Base-by-base conservation (phyloP, 768 basidiomycete species). In the Tulasnella calospora region DNA sequence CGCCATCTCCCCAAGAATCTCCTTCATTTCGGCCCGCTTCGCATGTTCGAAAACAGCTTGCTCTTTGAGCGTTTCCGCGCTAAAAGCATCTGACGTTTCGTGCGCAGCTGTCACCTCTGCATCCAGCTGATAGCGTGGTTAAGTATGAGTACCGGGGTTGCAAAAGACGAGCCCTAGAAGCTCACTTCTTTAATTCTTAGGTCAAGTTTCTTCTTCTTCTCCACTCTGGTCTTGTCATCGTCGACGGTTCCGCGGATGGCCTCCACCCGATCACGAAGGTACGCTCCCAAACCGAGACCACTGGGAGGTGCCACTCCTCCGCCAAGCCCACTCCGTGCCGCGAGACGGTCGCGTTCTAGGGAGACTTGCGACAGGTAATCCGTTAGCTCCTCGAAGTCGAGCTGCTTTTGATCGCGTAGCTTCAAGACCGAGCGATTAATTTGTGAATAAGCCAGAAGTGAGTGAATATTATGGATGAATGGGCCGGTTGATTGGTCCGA, bases 1-100 rank as follows among this genome's bases (percentile, higher is more conserved):
- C 35, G 95, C 95, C 80, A 98, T 89, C 79, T 92, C 91, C 27
- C 89, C 90, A 15, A 99, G 83, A 89, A 98, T 91, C 82, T 96
- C 95, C 85, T 97, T 98, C 97, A 99, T 98, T 86, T 99, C 98
- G 72, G 91, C 89, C 82, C 95, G 92, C 84, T 99, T 99, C 17
- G 92, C 90, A 79, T 90, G 88, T 83, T 98, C 94, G 86, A 99
- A 99, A 79, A 94, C 87, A 33, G 90, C 86, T 85, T 99, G 95
- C 84, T 99, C 98, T 71, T 92, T 89, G 35, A 99, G 85, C 19
- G 96, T 97, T 84, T 97, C 95, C 79, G 96, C 95, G 81, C 94
- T 97, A 85, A 99, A 99, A 5, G 95, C 95, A 81, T 96, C 95
- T 0, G 94, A 95, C 0, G 97, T 98, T 82, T 98, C 96, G 80